Conservation (phyloP, 768 basidiomycete species). For the Lentinula guzmanii region DNA sequence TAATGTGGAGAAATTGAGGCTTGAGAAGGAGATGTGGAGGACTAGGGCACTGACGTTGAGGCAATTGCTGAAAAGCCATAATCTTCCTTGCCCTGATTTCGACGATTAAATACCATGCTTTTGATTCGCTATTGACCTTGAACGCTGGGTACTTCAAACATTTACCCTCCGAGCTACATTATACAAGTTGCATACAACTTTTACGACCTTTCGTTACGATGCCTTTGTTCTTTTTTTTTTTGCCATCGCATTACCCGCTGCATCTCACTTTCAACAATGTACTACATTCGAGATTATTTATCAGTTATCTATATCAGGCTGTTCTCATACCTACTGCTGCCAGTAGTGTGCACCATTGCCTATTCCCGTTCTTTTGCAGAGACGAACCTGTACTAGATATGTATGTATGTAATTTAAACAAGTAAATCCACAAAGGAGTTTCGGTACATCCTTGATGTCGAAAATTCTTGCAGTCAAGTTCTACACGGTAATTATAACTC, state of each 20-base stretch:
- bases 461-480: not conserved
- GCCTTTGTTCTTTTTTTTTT: not conserved
- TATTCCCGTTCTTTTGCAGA: not conserved
- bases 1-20: slow-evolving; percentile 34
- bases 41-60: slow-evolving; percentile 30
- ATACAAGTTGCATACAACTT: not conserved
- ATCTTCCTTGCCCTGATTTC: slow-evolving; percentile 38
- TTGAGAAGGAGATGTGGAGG: slow-evolving; percentile 50
- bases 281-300: not conserved
- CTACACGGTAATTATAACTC: too few relatives aligned
- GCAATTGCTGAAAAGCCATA: slow-evolving; percentile 42
- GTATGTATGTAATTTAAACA: not conserved
- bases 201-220: not conserved
- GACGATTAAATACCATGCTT: slow-evolving; percentile 10
- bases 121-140: slow-evolving; percentile 15
- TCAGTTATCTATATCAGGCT: not conserved
- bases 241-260: not conserved
- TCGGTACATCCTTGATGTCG: not conserved
- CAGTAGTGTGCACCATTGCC: not conserved
- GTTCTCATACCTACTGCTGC: not conserved
- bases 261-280: not conserved
- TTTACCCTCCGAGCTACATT: not conserved
- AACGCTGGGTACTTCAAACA: not conserved
- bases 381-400: not conserved
- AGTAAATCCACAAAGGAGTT: not conserved